Base-by-base conservation (phyloP, 139 green algal species). In the Volvox africanus region DNA sequence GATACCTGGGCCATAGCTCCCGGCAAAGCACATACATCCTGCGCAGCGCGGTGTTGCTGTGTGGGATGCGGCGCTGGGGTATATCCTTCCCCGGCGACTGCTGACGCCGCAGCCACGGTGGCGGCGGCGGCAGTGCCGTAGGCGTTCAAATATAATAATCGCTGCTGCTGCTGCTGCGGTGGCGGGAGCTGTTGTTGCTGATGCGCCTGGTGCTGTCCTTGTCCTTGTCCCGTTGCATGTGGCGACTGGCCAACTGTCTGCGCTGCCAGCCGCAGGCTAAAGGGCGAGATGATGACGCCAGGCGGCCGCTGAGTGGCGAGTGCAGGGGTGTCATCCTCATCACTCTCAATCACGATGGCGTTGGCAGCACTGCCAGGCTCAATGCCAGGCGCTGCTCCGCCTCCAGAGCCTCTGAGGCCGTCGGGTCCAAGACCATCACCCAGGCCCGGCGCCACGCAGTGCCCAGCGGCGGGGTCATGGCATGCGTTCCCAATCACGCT, bases 321-420 rank as follows among this genome's bases (percentile, higher is more conserved):
- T 83, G 3, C 77, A 62, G 77, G 12, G 77, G 33, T 21, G 28
- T 44, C 80, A 16, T 87, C 82, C 3, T 87, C 82, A 33, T 87
- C 82, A 21, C 67, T 61, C 11, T 87, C 82, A 22, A 87, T 87
- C 6, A 87, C 82, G 32, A 87, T 87, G 30, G 61, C 28, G 50
- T 50, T 62, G 50, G 2, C 36, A 12, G 79, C 79, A 14, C 24
- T 20, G 76, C 76, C 76, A 55, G 44, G 44, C 9, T 55, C 44
- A 55, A 5, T 55, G 44, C 44, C 44, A 5, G 44, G 44, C 44
- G 44, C 44, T 55, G 9, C 44, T 9, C 44, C 9, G 44, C 44
- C 44, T 55, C 44, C 9, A 5, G 9, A 55, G 44, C 44, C 44
- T 9, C 44, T 55, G 44, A 55, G 44, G 5, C 9, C 44, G 9